phyloP scores from a whole-genome alignment of 164 flowering plant genomes.

The Vitis riparia region DNA sequence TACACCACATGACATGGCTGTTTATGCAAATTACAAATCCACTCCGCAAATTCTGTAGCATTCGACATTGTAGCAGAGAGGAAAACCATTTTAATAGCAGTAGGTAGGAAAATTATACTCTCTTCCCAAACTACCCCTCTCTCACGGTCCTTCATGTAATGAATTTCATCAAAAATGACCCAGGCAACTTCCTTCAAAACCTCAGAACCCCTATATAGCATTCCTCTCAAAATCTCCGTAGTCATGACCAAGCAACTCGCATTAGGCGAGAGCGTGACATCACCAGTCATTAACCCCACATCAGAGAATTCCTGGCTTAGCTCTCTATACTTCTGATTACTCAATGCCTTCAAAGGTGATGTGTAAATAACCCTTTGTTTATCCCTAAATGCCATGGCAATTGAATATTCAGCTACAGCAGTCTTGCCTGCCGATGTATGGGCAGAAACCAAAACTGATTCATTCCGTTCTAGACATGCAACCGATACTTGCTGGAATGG shows the following conservation, averaged over 20 bases:
- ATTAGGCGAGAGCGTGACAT: constrained; percentile 90
- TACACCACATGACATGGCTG: constrained; percentile 99
- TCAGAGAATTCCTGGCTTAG: constrained; percentile 83
- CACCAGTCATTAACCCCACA: constrained; percentile 98
- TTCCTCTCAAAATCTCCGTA: constrained; percentile 90
- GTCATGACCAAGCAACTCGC: constrained; percentile 98
- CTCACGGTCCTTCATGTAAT: constrained; percentile 94
- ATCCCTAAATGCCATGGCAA: constrained; percentile 91
- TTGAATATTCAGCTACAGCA: constrained; percentile 94
- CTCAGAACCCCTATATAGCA: constrained; percentile 96
- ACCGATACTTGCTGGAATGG: constrained; percentile 90
- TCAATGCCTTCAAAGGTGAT: constrained; percentile 90
- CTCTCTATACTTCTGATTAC: constrained; percentile 97
- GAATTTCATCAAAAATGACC: constrained; percentile 97
- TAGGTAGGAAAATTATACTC: constrained; percentile 91
- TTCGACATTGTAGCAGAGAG: constrained; percentile 99
- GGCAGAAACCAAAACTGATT: constrained; percentile 89
- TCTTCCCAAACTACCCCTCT: constrained; percentile 99
- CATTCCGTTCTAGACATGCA: constrained; percentile 85
- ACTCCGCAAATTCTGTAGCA: constrained; percentile 98
- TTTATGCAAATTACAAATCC: constrained; percentile 93
- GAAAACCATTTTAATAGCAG: constrained; percentile 95
- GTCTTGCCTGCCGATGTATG: constrained; percentile 99
- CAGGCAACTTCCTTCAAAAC: constrained; percentile 95
- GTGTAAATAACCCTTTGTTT: constrained; percentile 94